Evolutionary conservation across 192 early-diverging fungal genomes (phyloP).

Genomic region (Coemansia sp.): DNA sequence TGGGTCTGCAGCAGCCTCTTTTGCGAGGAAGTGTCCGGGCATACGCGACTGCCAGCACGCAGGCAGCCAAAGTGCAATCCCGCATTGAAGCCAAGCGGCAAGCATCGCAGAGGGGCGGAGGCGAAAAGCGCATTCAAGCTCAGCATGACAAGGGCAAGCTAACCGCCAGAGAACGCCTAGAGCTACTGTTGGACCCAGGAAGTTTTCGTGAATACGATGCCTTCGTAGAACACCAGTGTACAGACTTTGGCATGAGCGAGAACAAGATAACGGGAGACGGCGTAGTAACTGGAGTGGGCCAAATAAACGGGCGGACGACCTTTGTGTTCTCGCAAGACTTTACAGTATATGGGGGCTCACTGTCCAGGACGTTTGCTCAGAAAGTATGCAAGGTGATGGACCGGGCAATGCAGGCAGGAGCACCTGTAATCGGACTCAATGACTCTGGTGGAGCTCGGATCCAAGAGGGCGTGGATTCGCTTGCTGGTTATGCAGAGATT

Average conservation of each 20-base stretch:
- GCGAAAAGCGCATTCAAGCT: conserved; percentile 69
- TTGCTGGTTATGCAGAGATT: conserved; percentile 95
- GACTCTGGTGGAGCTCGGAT: conserved; percentile 98
- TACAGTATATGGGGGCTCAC: conserved; percentile 86
- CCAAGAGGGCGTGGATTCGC: conserved; percentile 95
- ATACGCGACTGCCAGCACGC: conserved; percentile 37
- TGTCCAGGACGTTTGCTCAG: conserved; percentile 82
- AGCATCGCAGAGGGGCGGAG: conserved; percentile 75
- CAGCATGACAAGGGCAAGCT: conserved; percentile 94
- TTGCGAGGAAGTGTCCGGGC: no score
- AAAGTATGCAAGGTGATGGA: conserved; percentile 97
- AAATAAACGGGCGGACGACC: conserved; percentile 84
- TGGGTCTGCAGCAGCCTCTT: no score
- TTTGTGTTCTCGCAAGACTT: conserved; percentile 94
- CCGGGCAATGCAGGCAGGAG: conserved; percentile 84
- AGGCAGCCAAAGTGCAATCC: conserved; percentile 19
- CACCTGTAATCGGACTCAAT: conserved; percentile 93
- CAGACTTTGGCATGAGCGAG: conserved; percentile 83
- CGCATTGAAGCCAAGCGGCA: conserved; percentile 67
- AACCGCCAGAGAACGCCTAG: conserved; percentile 87
- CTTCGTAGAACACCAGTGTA: conserved; percentile 93
- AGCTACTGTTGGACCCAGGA: conserved; percentile 75
- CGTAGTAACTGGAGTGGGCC: conserved; percentile 94
- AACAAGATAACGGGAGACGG: conserved; percentile 88
- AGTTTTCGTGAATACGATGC: conserved; percentile 90